These are phyloP conservation scores for Geranium incanum DNA, from an alignment of 441 rosid species.

Conservation along the genomic window DNA sequence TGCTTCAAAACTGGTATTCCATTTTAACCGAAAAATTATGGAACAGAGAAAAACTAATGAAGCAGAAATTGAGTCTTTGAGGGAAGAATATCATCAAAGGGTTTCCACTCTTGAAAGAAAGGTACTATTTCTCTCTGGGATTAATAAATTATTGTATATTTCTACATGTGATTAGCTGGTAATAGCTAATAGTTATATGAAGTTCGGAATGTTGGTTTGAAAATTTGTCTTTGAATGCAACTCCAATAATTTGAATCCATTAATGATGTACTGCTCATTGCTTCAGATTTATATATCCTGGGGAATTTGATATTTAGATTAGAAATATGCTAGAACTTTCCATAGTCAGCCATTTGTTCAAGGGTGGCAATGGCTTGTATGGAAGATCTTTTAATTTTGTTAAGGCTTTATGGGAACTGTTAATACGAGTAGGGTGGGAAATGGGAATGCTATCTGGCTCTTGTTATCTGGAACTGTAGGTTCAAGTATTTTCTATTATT, in stretches of 20 bases:
- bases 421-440: neutral
- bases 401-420: neutral
- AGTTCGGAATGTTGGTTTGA: neutral
- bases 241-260: neutral
- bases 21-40: constrained; percentile 29
- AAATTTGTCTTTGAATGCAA: neutral
- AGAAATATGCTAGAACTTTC: neutral
- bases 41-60: constrained; percentile 79
- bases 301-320: neutral
- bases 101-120: constrained; percentile 90
- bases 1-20: neutral
- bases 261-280: neutral
- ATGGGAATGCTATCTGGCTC: neutral
- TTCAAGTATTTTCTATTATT: neutral
- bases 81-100: constrained; percentile 98
- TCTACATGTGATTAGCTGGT: neutral
- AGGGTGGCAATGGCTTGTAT: neutral
- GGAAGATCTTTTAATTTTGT: neutral
- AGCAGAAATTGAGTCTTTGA: constrained; percentile 88
- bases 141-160: neutral
- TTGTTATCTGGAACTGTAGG: neutral
- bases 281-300: neutral
- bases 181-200: neutral
- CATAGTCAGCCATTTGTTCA: neutral
- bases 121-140: constrained; percentile 32